Evolutionary conservation across 768 basidiomycete species (phyloP), one percentile per base, ranked within the genome.

Genomic region (Boletus subcaerulescens): DNA sequence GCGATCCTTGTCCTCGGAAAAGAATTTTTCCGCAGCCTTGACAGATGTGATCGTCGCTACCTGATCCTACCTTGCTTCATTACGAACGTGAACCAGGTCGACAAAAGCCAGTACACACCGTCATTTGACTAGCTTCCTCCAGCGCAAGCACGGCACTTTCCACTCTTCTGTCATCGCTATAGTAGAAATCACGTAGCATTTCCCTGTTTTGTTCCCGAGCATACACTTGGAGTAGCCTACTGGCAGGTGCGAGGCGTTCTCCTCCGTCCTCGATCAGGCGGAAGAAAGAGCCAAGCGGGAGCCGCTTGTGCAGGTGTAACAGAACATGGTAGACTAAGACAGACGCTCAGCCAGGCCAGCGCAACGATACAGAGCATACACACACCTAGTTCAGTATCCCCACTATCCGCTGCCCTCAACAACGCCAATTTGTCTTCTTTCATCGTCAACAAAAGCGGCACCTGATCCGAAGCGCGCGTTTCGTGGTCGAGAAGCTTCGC

Each of bases 141-240:
- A 99, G 72, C 36, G 84, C 88, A 4, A 98, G 73, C n/a, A 89
- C 80, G 0, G 94, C 97, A 70, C 89, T 96, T 67, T 98, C 97
- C 14, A 92, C 87, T 44, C 95, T 80, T 50, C 97, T 79, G 71
- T 98, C 97, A 63, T 99, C 97, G 35, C 96, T 96, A 65, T 96
- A 99, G 71, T 94, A 98, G 72, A 95, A 98, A 68, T 99, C 94
- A 15, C 93, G 79, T 8, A 98, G 75, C 84, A 98, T 89, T 59
- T 92, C 91, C 48, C 89, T 78, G 66, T 96, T 90, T 64, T 93
- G 93, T 67, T 94, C 91, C 38, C 89, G 76, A 1, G 91, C 93
- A 67, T 95, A 96, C 1, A 95, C 91, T 68, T 96, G 90, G 43
- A 96, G 78, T 4, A 97, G 73, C 55, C 79, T 85, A 59, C 85